Base-by-base conservation (phyloP, 805 yeast species). In the Cyberlindnera mycetangii region DNA sequence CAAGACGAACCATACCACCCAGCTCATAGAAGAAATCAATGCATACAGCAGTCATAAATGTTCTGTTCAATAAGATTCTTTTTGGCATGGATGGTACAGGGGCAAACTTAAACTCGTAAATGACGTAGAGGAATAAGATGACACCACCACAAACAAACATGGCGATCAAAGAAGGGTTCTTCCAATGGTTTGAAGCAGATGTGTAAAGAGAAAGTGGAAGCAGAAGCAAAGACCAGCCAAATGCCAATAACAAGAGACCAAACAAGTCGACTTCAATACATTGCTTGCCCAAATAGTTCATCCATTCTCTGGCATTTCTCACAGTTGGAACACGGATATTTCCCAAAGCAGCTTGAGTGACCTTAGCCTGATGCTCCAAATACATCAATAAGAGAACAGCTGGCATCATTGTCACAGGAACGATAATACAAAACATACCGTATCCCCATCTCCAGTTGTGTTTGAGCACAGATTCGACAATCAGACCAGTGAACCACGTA, bases 401-500 rank as follows among this genome's bases (percentile, higher is more conserved):
- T 22, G 74, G 74, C 15, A 51, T 32, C n/a, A 63, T 41, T 16
- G 66, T 68, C 20, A 65, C 66, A 4, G 78, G 78, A 49, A 68
- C 61, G 21, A 75, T 66, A 33, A 75, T 65, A 18, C 73, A 68
- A 62, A 75, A 75, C 60, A 73, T 66, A 40, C 77, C 78, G 52
- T 69, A 74, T 21, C 78, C 81, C 75, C 76, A 71, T 58, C 78
- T 66, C 82, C 82, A 77, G 34, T 68, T 66, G 32, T 50, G 51
- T 15, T 37, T 34, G 14, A 62, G 53, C 18, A 73, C 56, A 25
- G 62, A 59, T 5, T 54, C 50, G 9, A 58, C 69, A 47, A 69
- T 68, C 5, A 56, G 60, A 41, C 76, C 76, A n/a, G 72, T 54
- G 45, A 69, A 56, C 74, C 74, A 72, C 18, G 68, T 61, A 41